Percentiles rank a stretch among this genome's conserved stretches.
Conservation (phyloP, 2,329 filamentous ascomycete species). For the Beauveria sp. region DNA sequence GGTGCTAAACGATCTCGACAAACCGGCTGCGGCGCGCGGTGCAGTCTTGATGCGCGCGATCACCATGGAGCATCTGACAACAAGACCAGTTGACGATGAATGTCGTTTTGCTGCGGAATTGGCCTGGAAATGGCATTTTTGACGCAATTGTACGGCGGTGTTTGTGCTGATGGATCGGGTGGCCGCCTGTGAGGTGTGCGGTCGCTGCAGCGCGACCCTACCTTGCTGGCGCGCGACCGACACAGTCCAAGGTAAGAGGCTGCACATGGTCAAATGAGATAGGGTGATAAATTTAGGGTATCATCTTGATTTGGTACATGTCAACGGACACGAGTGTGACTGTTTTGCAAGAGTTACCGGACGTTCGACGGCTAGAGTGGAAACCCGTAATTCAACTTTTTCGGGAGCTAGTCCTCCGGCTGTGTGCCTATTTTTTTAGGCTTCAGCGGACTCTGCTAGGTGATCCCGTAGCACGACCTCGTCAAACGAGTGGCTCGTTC, state of each 20-base stretch:
- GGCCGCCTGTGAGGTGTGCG: not conserved
- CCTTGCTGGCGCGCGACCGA: conserved; percentile 6
- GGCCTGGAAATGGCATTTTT: not conserved
- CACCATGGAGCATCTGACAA: not conserved
- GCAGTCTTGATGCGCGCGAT: not conserved
- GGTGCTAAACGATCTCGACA: not conserved
- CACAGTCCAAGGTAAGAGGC: conserved; percentile 3
- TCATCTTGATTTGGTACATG: not conserved
- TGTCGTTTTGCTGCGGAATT: not conserved
- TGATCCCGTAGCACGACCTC: no score
- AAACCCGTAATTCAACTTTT: not conserved
- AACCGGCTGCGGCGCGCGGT: not conserved
- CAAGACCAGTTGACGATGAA: not conserved
- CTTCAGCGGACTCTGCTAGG: not conserved
- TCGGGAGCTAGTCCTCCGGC: not conserved
- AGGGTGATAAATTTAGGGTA: not conserved
- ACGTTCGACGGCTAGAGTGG: not conserved
- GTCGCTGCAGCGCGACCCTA: conserved; percentile 1
- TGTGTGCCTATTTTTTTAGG: conserved; percentile 8
- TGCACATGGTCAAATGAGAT: not conserved
- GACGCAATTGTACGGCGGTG: not conserved
- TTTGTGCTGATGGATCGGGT: not conserved
- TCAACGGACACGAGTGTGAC: not conserved
- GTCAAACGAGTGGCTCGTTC: not conserved
- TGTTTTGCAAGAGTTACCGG: not conserved